Percentiles rank a stretch among this genome's conserved stretches.
Conservation (phyloP, 768 basidiomycete species). For the Termitomyces sp. region DNA sequence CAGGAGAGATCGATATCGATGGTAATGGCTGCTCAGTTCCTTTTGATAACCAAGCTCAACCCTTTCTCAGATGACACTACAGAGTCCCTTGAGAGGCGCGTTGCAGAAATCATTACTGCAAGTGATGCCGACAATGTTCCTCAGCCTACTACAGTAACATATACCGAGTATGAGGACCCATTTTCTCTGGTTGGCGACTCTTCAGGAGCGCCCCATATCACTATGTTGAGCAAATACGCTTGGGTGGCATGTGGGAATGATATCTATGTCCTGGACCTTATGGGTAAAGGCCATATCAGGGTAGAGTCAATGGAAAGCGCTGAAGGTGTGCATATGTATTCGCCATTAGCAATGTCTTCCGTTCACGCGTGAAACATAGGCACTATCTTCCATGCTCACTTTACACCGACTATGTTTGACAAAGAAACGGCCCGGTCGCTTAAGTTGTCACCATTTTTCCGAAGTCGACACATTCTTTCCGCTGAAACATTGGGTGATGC, state of each 20-base stretch:
- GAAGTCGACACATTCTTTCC: constrained; percentile 50
- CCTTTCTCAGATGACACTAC: constrained; percentile 47
- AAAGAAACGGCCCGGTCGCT: constrained; percentile 40
- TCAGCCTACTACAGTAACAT: constrained; percentile 63
- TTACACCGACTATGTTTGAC: constrained; percentile 51
- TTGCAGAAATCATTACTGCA: constrained; percentile 22
- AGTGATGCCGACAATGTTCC: constrained; percentile 40
- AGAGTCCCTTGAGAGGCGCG: constrained; percentile 45
- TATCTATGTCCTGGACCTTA: constrained; percentile 70
- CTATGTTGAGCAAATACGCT: constrained; percentile 53
- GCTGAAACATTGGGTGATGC: constrained; percentile 59
- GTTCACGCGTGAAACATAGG: constrained; percentile 8
- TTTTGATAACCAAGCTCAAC: constrained; percentile 4
- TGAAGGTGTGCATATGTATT: constrained; percentile 27
- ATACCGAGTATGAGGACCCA: constrained; percentile 75
- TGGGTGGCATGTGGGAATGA: constrained; percentile 82
- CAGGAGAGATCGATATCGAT: constrained; percentile 59
- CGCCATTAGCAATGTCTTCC: background rate
- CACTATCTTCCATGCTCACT: constrained; percentile 48
- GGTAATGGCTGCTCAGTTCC: constrained; percentile 34
- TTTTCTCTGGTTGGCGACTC: constrained; percentile 53
- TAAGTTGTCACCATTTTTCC: constrained; percentile 53
- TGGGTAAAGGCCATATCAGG: constrained; percentile 68
- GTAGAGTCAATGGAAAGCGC: constrained; percentile 46
- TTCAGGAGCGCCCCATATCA: constrained; percentile 55